A percentile compares a stretch with the other conserved stretches of the same genome.
These are phyloP conservation scores for Triticum timopheevii DNA, from an alignment of 176 grass and related monocot species.

Conservation along the genomic window DNA sequence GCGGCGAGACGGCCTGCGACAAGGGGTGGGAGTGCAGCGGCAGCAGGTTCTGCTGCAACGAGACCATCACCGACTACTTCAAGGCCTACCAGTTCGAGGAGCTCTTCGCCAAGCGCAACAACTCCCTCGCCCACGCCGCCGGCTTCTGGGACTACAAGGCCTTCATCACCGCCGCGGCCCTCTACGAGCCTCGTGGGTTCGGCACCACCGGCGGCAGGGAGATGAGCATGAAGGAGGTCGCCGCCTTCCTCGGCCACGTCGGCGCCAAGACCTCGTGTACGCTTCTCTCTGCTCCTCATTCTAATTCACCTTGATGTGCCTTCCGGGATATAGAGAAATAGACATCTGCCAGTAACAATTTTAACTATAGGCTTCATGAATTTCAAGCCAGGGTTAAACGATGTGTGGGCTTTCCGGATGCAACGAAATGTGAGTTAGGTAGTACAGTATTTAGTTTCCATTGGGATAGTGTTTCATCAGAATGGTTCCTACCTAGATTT, in stretches of 20 bases:
- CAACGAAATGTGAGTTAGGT: background rate
- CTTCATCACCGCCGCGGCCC: conserved; percentile 71
- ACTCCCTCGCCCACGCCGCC: conserved; percentile 55
- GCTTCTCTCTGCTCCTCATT: background rate
- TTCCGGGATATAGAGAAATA: background rate
- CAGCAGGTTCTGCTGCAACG: conserved; percentile 85
- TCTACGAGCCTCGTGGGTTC: conserved; percentile 76
- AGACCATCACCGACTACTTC: conserved; percentile 82
- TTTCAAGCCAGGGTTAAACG: background rate
- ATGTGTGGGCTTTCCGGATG: background rate
- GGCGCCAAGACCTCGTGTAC: conserved; percentile 72
- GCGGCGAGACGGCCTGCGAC: conserved; percentile 56
- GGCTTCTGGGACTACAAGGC: conserved; percentile 78
- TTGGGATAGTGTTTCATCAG: background rate
- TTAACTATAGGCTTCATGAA: background rate
- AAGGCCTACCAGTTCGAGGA: conserved; percentile 80
- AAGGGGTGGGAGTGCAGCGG: conserved; percentile 88
- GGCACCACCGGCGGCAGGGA: conserved; percentile 76
- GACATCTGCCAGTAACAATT: background rate
- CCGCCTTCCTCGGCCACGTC: conserved; percentile 89
- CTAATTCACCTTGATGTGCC: background rate
- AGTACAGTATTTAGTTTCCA: background rate
- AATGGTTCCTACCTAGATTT: background rate
- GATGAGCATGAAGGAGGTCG: conserved; percentile 68
- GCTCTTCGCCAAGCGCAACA: conserved; percentile 81